A percentile compares a stretch with the other conserved stretches of the same genome.
phyloP scores from a whole-genome alignment of 805 yeast genomes.

The Barnettozyma sp. region DNA sequence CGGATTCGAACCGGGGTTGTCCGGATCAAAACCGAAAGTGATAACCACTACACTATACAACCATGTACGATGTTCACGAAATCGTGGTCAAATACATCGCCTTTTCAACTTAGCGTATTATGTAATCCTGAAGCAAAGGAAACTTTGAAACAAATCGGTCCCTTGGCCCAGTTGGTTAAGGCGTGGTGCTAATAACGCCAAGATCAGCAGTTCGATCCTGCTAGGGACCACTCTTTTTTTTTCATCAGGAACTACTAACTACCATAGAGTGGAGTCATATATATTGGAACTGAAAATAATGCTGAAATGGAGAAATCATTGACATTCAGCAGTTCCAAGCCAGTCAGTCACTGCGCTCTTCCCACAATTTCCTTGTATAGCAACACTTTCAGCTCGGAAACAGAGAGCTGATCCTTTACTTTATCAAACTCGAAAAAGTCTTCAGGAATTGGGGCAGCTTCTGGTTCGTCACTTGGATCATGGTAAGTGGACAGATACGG shows the following conservation, averaged over 20 bases:
- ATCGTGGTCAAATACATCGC: background rate
- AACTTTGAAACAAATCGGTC: conserved; percentile 29
- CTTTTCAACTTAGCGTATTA: background rate
- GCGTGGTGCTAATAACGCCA: conserved; percentile 49
- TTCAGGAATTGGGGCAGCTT: conserved; percentile 72
- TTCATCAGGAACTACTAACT: conserved; percentile 1
- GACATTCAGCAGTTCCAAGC: too few relatives aligned
- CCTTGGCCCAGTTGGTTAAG: conserved; percentile 58
- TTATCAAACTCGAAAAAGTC: conserved; percentile 88
- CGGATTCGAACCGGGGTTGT: conserved; percentile 84
- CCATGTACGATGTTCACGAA: too few relatives aligned
- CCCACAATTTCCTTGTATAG: conserved; percentile 63
- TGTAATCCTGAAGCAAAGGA: too few relatives aligned
- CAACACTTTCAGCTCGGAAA: conserved; percentile 70
- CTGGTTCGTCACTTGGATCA: conserved; percentile 92
- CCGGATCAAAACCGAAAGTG: conserved; percentile 57
- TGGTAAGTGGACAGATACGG: conserved; percentile 86
- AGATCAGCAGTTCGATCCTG: conserved; percentile 85
- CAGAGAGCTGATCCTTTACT: conserved; percentile 67
- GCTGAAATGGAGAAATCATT: too few relatives aligned
- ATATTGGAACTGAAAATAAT: too few relatives aligned
- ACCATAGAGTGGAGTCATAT: background rate
- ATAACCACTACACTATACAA: conserved; percentile 56
- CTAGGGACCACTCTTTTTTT: conserved; percentile 54
- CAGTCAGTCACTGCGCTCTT: background rate